Base-by-base conservation (phyloP, 257 asterid species). In the Petrea volubilis region DNA sequence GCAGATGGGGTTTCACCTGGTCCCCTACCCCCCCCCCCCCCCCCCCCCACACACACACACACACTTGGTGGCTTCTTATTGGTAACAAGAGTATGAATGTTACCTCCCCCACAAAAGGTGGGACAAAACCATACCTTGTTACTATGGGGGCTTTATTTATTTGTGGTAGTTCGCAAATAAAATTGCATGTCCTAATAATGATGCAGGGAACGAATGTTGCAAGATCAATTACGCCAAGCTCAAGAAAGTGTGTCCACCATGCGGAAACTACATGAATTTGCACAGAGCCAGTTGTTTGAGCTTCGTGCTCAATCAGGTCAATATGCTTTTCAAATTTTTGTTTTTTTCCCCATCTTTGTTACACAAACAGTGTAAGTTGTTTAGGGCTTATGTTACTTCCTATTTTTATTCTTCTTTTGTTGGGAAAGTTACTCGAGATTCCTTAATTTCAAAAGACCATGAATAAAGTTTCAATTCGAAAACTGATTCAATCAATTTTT, bases 231-330 rank as follows among this genome's bases (percentile, higher is more conserved):
- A 74, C 95, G 94, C 61, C 96, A 95, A 78, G 97, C 99, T 75
- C 90, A 90, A 55, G 98, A 92, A 68, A 88, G 98, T 87, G 97
- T 95, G 78, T 90, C 98, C 55, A 92, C 96, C 24, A 95, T 92
- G 94, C 95, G 91, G 66, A 95, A 92, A 81, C 82, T 95, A 36
- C 99, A 95, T 71, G 99, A 95, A 78, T 88, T 92, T 83, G 98
- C 99, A 52, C 99, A 95, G 85, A 95, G 92, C 83, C 95, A 95
- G 82, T 78, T 92, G 81, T 95, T 95, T 87, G 99, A 95, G 79
- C 84, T 95, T 74, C 99, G 87, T 73, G 97, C 98, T 49, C 99
- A 95, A 84, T 90, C 99, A 90, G 99, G 99, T 94, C 57, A 65
- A 75, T 69, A 17, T 60, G 67, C 74, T 44, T 49, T 41, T 55